phyloP scores from a whole-genome alignment of 441 rosid species.

The Omphalea diandra region DNA sequence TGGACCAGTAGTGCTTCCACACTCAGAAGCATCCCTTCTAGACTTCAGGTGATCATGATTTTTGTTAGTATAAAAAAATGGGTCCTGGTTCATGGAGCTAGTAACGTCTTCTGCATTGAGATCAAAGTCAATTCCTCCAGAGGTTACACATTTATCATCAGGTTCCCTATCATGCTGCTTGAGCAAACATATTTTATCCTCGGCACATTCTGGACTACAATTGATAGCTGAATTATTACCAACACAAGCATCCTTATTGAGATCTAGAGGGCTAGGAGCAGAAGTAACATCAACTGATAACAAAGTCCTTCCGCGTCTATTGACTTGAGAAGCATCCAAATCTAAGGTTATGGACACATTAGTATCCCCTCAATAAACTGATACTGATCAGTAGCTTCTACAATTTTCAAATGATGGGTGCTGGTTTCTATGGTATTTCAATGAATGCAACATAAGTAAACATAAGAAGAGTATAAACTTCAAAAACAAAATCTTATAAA shows the following conservation, averaged over 20 bases:
- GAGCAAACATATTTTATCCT: conserved; percentile 27
- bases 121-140: conserved; percentile 43
- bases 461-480: not conserved
- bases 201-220: conserved; percentile 25
- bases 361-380: conserved; percentile 34
- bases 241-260: conserved; percentile 35
- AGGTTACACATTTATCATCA: conserved; percentile 30
- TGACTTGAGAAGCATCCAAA: conserved; percentile 37
- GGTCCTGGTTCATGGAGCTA: conserved; percentile 48
- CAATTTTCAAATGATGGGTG: conserved; percentile 22
- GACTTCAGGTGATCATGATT: conserved; percentile 32
- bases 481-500: not conserved
- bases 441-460: not conserved
- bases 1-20: conserved; percentile 57
- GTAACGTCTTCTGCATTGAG: conserved; percentile 51
- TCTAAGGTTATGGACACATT: conserved; percentile 31
- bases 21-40: conserved; percentile 50
- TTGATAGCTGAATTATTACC: conserved; percentile 28
- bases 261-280: conserved; percentile 35
- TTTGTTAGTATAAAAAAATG: conserved; percentile 32
- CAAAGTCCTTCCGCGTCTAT: conserved; percentile 26
- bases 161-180: conserved; percentile 29
- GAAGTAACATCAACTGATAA: conserved; percentile 26
- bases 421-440: conserved; percentile 34
- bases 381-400: conserved; percentile 26